Evolutionary conservation across 1,139 yeast species (phyloP), one percentile per base, ranked within the genome.

Genomic region (Casaregolazyma lundiana): DNA sequence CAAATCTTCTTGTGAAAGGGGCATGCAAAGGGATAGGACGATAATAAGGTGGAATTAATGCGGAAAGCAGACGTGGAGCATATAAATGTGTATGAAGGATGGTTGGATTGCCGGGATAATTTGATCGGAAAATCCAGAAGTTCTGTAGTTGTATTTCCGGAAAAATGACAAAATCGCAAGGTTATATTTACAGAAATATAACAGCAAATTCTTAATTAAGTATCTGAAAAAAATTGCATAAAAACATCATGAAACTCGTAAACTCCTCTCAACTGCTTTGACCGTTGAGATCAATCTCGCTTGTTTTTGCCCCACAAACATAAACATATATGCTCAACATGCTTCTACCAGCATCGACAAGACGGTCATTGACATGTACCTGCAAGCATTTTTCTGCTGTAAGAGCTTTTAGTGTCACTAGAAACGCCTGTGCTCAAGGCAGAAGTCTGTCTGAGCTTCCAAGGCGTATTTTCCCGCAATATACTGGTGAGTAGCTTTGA

Each of bases 1-100:
- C 36, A 48, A 37, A 20, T 48, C 51, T 26, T 47, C 44, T 15
- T 43, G 29, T 20, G 45, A 36, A 13, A 47, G 45, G 22, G 41
- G 41, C 48, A 45, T 45, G 36, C n/a, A 11, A 6, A 15, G 32
- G 7, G 15, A 15, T 24, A 9, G 29, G 11, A n/a, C n/a, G 11
- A 24, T 24, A 21, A 5, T 5, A 8, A 8, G 24, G 24, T 21
- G 24, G 24, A 21, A 8, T 8, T 21, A 21, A 8, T 6, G 24
- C 5, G 24, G 24, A 8, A 21, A 21, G 24, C 7, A 21, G 24
- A 8, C 5, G 24, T 6, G 24, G 8, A 21, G 24, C 24, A 6
- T 6, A 21, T 5, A 21, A 8, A 8, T 6, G 24, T 8, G 5
- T 21, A 21, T 6, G 24, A 21, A 8, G 24, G 24, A 21, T 6